Evolutionary conservation across 768 basidiomycete species (phyloP), one percentile per base, ranked within the genome.

Genomic region (Lentinus brumalis): DNA sequence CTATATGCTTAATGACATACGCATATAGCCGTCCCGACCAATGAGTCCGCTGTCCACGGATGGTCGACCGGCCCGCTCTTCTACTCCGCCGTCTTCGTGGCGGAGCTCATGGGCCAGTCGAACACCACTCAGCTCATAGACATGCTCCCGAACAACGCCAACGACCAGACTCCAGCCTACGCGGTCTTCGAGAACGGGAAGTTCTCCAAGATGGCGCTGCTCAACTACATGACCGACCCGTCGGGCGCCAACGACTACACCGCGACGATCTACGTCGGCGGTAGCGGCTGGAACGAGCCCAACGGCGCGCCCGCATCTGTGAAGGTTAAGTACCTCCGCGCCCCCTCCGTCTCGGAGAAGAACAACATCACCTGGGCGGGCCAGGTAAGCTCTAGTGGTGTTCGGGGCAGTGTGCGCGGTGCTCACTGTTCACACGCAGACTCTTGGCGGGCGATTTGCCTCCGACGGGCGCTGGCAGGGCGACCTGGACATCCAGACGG

Each of bases 401-500:
- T 3, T 11, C 35, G 35, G 21, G 35, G 35, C 35, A 11, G 15
- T 15, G 26, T 29, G 35, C 30, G 26, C 38, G 21, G 14, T 31
- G 5, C n/a, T 30, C 4, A 31, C 38, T 1, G 16, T 18, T 26
- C n/a, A 15, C 77, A 30, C 52, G 1, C 66, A 87, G 82, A 88
- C 87, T 1, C 82, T 86, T 44, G 87, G 86, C 14, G 79, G 78
- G 47, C 75, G 76, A 30, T 86, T 87, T 63, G 75, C 81, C 56
- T 85, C 85, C 2, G 89, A 93, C 67, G 91, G 91, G 0, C 83
- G 86, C 53, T 80, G 86, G 44, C 76, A 77, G 54, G 89, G 89
- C 53, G 67, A 73, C 0, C 76, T 83, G 46, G 71, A 79, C 60
- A 79, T 92, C 16, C 76, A 82, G 62, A 86, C 83, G 1, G 79